Conservation (phyloP, 1,284 basidiomycete genomes). For the Apiotrichum veenhuisii region DNA sequence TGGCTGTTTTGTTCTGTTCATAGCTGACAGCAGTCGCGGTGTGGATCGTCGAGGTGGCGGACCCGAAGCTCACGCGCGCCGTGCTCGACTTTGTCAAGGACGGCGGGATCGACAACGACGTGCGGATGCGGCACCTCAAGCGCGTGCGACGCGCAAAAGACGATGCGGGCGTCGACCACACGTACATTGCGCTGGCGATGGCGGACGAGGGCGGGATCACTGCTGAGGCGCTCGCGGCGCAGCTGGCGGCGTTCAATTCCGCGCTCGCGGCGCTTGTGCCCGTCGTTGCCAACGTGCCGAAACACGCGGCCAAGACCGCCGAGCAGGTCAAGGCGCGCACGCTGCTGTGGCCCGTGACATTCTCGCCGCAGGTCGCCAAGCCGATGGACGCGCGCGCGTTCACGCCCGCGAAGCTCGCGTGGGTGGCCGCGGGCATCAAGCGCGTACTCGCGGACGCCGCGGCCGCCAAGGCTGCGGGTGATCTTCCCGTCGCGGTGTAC, state of each 20-base stretch:
- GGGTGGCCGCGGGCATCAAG: constrained; percentile 69
- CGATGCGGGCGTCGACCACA: constrained; percentile 16
- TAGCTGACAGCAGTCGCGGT: constrained; percentile 56
- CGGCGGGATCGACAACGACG: constrained; percentile 40
- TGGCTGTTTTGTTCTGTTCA: neutral
- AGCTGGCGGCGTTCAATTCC: constrained; percentile 47
- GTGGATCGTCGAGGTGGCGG: constrained; percentile 81
- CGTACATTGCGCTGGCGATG: constrained; percentile 33
- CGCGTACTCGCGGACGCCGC: constrained; percentile 56
- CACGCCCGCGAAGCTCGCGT: constrained; percentile 61
- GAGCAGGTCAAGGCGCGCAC: constrained; percentile 65
- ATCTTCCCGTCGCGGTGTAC: constrained; percentile 74
- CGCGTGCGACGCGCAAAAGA: constrained; percentile 53
- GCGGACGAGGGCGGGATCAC: constrained; percentile 16
- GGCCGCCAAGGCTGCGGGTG: constrained; percentile 54
- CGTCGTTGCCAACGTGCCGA: constrained; percentile 63
- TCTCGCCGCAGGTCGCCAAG: constrained; percentile 65
- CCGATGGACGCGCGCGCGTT: constrained; percentile 56
- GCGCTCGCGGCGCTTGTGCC: constrained; percentile 51
- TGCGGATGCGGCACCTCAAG: constrained; percentile 68
- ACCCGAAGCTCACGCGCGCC: constrained; percentile 46
- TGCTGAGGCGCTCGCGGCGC: constrained; percentile 25
- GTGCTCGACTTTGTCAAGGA: constrained; percentile 16
- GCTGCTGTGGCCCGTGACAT: constrained; percentile 74
- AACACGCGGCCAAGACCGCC: constrained; percentile 65